These are phyloP conservation scores for Sicyos baderoa DNA, from an alignment of 306 rosid genomes.

Conservation along the genomic window DNA sequence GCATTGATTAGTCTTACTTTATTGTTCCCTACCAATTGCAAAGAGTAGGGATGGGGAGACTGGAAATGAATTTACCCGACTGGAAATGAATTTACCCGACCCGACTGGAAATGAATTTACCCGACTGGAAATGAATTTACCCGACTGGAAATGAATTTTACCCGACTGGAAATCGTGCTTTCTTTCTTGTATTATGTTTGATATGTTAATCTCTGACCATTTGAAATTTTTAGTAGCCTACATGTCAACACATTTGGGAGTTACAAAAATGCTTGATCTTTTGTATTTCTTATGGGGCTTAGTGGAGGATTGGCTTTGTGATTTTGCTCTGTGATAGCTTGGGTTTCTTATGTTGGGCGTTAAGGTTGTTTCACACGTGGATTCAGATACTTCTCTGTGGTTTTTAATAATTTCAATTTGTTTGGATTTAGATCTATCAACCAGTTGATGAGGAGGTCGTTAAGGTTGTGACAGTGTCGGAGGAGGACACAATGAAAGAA, in stretches of 20 bases:
- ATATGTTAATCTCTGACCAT: neutral
- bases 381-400: neutral
- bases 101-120: neutral
- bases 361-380: neutral
- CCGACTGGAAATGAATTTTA: neutral
- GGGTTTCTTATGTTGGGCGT: neutral
- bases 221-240: neutral
- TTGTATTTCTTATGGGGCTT: neutral
- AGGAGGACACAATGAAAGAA: constrained; percentile 61
- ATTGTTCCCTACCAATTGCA: neutral
- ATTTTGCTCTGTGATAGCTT: neutral
- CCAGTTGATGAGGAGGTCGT: constrained; percentile 52
- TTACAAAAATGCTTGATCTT: neutral
- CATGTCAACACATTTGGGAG: neutral
- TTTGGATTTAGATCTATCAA: constrained; percentile 48
- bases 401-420: constrained; percentile 6
- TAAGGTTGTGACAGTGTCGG: constrained; percentile 42
- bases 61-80: neutral
- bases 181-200: neutral
- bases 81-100: neutral
- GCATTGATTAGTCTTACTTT: neutral
- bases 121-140: neutral
- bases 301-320: neutral
- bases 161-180: neutral
- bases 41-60: neutral